These are phyloP conservation scores for Aureoboletus auriporus DNA, from an alignment of 768 basidiomycete genomes.

Conservation along the genomic window DNA sequence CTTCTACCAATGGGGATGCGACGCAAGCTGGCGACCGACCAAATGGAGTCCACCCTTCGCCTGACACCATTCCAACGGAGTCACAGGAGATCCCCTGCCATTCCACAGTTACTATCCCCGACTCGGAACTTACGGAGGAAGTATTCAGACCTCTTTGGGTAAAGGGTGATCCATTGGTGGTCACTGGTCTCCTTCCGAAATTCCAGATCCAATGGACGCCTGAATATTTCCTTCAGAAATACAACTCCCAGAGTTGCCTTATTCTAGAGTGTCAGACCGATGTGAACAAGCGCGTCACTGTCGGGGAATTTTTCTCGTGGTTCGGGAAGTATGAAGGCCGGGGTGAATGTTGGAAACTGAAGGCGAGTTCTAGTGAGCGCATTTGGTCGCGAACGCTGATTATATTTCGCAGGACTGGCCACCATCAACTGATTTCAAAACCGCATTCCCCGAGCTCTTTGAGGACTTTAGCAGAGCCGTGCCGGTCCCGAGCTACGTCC, in stretches of 20 bases:
- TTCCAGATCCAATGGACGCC: slow-evolving; percentile 79
- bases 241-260: slow-evolving; percentile 58
- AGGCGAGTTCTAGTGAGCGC: slow-evolving; percentile 41
- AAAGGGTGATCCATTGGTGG: slow-evolving; percentile 72
- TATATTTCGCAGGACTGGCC: slow-evolving; percentile 77
- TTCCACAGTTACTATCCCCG: slow-evolving; percentile 42
- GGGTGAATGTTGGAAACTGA: slow-evolving; percentile 67
- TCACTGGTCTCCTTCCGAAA: slow-evolving; percentile 58
- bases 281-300: slow-evolving; percentile 53
- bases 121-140: slow-evolving; percentile 50
- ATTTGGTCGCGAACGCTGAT: slow-evolving; percentile 3
- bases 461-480: slow-evolving; percentile 81
- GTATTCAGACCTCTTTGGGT: slow-evolving; percentile 70
- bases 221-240: slow-evolving; percentile 69
- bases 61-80: slow-evolving; percentile 6
- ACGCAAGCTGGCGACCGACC: slow-evolving; percentile 2
- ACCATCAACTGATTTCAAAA: slow-evolving; percentile 78
- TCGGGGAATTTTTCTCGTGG: slow-evolving; percentile 73
- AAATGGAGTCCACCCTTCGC: slow-evolving; percentile 10
- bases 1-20: slow-evolving; percentile 10
- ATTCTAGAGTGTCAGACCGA: slow-evolving; percentile 85
- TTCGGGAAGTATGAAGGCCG: slow-evolving; percentile 69
- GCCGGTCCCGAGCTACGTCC: slow-evolving; percentile 86
- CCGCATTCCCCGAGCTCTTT: slow-evolving; percentile 78
- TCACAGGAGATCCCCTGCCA: slow-evolving; percentile 42